Evolutionary conservation across 257 asterid genomes (phyloP).

Genomic region (Salvia rosmarinus): DNA sequence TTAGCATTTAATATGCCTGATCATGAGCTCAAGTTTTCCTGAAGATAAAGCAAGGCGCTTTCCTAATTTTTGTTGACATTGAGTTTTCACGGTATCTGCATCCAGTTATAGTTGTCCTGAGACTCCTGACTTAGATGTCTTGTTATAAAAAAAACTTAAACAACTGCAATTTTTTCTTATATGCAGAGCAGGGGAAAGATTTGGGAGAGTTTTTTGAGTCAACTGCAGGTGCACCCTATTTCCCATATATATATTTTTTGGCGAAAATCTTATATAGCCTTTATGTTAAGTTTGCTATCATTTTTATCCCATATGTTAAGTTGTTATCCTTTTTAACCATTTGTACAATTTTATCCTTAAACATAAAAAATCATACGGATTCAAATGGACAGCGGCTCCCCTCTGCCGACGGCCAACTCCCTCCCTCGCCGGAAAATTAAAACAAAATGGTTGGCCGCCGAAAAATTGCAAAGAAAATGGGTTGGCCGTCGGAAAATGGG

Average conservation of each 20-base stretch:
- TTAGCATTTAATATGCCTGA: slow-evolving; percentile 1
- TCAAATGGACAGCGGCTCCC: no score
- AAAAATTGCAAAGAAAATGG: no score
- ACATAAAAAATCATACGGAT: no score
- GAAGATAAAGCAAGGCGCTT: background rate
- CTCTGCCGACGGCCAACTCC: no score
- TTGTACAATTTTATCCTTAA: no score
- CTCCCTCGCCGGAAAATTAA: no score
- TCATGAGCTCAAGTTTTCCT: background rate
- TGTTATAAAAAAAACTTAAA: slow-evolving; percentile 1
- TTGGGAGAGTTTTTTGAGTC: slow-evolving; percentile 87
- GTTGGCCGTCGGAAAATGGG: no score
- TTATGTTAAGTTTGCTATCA: no score
- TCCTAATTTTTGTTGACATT: background rate
- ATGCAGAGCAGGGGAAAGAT: slow-evolving; percentile 84
- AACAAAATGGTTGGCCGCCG: no score
- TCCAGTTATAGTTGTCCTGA: slow-evolving; percentile 5
- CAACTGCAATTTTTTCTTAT: slow-evolving; percentile 28
- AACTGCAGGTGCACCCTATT: slow-evolving; percentile 67
- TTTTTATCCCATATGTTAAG: no score
- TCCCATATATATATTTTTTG: background rate
- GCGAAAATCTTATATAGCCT: no score
- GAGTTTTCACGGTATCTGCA: background rate
- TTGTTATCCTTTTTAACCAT: no score
- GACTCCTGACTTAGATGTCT: background rate